These are phyloP conservation scores for Rosa multiflora DNA, from an alignment of 306 rosid species.

Conservation along the genomic window DNA sequence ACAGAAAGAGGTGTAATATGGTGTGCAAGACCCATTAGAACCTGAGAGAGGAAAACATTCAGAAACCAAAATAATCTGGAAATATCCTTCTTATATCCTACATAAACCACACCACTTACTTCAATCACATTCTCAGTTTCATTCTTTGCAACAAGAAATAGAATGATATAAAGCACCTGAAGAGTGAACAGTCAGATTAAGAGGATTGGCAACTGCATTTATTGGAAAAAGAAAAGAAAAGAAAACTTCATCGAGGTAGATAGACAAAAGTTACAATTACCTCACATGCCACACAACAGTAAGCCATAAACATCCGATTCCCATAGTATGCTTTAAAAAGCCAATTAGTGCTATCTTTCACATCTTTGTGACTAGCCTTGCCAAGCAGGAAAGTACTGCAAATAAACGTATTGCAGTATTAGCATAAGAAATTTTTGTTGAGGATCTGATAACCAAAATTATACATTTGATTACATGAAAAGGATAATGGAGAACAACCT, in stretches of 20 bases:
- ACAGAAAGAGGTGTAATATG: conserved; percentile 48
- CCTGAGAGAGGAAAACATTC: conserved; percentile 47
- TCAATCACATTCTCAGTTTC: conserved; percentile 59
- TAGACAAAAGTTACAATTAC: conserved; percentile 37
- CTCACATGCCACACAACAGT: conserved; percentile 96
- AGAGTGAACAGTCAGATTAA: conserved; percentile 29
- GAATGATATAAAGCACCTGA: conserved; percentile 79
- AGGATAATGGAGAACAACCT: conserved; percentile 44
- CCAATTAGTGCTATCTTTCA: conserved; percentile 94
- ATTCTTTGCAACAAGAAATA: conserved; percentile 72
- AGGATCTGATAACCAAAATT: not conserved
- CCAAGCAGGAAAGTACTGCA: conserved; percentile 91
- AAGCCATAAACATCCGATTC: conserved; percentile 94
- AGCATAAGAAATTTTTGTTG: conserved; percentile 6
- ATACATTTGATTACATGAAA: conserved; percentile 11
- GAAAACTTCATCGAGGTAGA: not conserved
- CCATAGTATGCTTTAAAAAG: conserved; percentile 88
- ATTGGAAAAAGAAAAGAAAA: not conserved
- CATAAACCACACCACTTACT: conserved; percentile 47
- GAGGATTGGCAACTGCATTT: not conserved
- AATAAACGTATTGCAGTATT: conserved; percentile 24
- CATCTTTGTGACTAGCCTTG: conserved; percentile 95
- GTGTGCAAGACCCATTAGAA: conserved; percentile 48
- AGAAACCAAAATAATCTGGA: conserved; percentile 25
- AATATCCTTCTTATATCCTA: conserved; percentile 12